phyloP scores from a whole-genome alignment of 768 basidiomycete genomes.

The Panellus pusillus region DNA sequence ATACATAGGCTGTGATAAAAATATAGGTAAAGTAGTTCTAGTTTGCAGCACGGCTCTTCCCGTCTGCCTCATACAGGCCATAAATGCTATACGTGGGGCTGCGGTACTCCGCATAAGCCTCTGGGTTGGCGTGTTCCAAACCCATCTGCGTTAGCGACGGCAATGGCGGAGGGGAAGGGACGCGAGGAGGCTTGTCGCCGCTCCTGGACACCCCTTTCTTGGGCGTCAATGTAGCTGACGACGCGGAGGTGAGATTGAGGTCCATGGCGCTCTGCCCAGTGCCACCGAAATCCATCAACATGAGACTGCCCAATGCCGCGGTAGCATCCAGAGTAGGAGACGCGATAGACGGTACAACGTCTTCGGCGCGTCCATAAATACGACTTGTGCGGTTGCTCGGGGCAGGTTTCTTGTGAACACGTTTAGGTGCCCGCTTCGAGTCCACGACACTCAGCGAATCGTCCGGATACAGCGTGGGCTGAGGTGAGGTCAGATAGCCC shows the following conservation, averaged over 20 bases:
- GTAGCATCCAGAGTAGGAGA: constrained; percentile 39
- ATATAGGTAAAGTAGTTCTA: constrained; percentile 3
- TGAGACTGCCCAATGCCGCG: constrained; percentile 55
- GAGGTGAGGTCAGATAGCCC: constrained; percentile 50
- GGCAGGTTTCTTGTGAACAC: constrained; percentile 34
- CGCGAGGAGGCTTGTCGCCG: constrained; percentile 69
- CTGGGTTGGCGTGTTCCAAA: constrained; percentile 59
- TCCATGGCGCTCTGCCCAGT: constrained; percentile 36
- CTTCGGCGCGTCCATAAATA: constrained; percentile 28
- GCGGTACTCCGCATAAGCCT: constrained; percentile 64
- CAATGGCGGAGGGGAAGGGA: constrained; percentile 75
- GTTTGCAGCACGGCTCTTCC: constrained; percentile 43
- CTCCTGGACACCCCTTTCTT: constrained; percentile 29
- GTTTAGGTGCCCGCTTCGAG: constrained; percentile 29
- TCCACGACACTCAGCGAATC: constrained; percentile 67
- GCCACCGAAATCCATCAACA: constrained; percentile 59
- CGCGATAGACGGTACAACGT: constrained; percentile 16
- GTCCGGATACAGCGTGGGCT: constrained; percentile 68
- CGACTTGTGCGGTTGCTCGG: constrained; percentile 24
- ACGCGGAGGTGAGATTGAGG: constrained; percentile 32
- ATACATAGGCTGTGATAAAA: constrained; percentile 6
- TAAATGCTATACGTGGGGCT: constrained; percentile 86
- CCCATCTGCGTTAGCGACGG: constrained; percentile 81
- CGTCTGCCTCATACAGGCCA: constrained; percentile 64
- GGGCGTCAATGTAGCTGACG: constrained; percentile 22